phyloP scores from a whole-genome alignment of 345 rosid genomes.

The Eucalyptus sp. region DNA sequence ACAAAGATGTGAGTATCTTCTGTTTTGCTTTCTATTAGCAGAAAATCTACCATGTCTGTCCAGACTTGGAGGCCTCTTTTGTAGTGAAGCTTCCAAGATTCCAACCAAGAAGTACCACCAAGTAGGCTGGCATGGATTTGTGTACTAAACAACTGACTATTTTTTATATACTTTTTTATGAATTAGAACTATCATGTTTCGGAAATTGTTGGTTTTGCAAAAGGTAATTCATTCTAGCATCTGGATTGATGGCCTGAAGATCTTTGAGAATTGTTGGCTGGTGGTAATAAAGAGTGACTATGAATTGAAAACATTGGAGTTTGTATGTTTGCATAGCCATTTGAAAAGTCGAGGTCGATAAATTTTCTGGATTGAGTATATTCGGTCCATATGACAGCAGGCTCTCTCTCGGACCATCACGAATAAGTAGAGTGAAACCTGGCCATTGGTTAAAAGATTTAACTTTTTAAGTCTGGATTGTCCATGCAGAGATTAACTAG shows the following conservation, averaged over 20 bases:
- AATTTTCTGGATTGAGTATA: not conserved
- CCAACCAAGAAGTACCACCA: not conserved
- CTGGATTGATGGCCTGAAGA: not conserved
- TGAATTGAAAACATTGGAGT: not conserved
- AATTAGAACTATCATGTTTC: not conserved
- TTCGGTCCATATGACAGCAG: not conserved
- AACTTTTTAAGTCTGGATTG: not conserved
- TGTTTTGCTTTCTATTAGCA: not conserved
- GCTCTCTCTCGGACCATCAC: not conserved
- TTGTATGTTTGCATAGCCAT: not conserved
- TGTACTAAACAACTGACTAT: not conserved
- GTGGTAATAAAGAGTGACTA: not conserved
- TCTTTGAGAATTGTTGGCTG: not conserved
- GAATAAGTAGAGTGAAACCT: not conserved
- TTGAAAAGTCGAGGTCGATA: not conserved
- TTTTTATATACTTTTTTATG: not conserved
- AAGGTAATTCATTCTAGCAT: not conserved
- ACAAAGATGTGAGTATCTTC: slow-evolving; percentile 42
- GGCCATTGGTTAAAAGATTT: not conserved
- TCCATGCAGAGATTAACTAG: not conserved
- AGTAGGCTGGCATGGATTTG: not conserved
- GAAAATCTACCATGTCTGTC: not conserved
- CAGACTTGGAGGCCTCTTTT: not conserved
- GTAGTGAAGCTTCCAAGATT: not conserved
- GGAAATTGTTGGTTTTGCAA: not conserved